phyloP scores from a whole-genome alignment of 129 eudicot genomes.

The Mikania micrantha region DNA sequence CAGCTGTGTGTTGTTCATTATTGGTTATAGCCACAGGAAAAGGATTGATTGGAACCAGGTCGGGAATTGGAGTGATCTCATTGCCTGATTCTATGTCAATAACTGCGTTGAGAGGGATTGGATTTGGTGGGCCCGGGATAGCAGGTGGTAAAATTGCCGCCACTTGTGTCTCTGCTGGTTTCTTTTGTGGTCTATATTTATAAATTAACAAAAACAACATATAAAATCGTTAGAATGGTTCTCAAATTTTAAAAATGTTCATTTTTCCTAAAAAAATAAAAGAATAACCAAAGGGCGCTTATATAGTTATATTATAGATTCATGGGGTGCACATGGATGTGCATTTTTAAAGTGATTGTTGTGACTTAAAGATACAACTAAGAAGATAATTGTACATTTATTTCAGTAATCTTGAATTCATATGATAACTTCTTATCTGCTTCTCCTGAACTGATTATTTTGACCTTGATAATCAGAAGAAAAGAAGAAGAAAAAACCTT shows the following conservation, averaged over 20 bases:
- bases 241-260: background rate
- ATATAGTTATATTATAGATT: too few relatives aligned
- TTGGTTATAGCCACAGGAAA: constrained; percentile 9
- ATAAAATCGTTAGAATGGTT: constrained; percentile 1
- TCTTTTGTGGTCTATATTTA: constrained; percentile 21
- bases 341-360: background rate
- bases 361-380: background rate
- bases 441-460: background rate
- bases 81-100: constrained; percentile 30
- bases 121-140: constrained; percentile 9
- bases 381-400: background rate
- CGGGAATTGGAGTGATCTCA: constrained; percentile 7
- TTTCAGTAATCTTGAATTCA: background rate
- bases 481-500: too few relatives aligned
- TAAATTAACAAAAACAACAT: background rate
- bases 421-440: background rate
- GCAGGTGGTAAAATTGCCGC: constrained; percentile 1
- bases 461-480: background rate
- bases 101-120: constrained; percentile 14
- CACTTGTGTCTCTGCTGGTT: constrained; percentile 23
- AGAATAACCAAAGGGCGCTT: background rate
- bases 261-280: background rate
- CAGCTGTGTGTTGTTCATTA: constrained; percentile 21
- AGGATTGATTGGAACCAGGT: constrained; percentile 7
- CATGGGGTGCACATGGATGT: background rate